Evolutionary conservation across 225 moss, liverwort and hornwort genomes (phyloP).

Genomic region (Ulota crispa): DNA sequence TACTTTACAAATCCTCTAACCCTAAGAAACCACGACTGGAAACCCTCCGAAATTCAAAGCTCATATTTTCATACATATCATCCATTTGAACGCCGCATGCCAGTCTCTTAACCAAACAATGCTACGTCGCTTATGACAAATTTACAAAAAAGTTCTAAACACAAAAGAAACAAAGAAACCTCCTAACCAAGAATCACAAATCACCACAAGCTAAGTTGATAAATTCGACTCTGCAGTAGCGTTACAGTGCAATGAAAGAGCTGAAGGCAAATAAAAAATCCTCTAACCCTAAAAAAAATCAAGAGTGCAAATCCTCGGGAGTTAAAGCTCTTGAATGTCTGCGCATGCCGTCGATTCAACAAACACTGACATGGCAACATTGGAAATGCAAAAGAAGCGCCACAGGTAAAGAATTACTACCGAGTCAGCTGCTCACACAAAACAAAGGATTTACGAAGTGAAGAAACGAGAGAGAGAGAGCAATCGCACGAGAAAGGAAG

Average conservation of each 20-base stretch:
- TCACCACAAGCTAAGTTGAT: too few relatives aligned
- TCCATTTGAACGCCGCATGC: not conserved
- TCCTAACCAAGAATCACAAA: too few relatives aligned
- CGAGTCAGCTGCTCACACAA: not conserved
- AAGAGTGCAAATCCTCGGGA: not conserved
- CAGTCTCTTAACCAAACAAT: not conserved
- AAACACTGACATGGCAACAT: too few relatives aligned
- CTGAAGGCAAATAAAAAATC: not conserved
- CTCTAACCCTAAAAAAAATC: conserved; percentile 16
- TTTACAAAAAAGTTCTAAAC: not conserved
- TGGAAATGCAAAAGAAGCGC: not conserved
- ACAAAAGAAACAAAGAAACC: too few relatives aligned
- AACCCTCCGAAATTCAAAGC: not conserved
- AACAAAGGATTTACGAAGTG: too few relatives aligned
- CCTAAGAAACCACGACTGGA: conserved; percentile 10
- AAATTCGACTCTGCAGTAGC: too few relatives aligned
- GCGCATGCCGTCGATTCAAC: too few relatives aligned
- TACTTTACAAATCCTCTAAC: not conserved
- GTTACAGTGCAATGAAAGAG: too few relatives aligned
- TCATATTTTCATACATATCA: not conserved
- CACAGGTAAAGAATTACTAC: not conserved
- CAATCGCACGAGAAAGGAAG: not conserved
- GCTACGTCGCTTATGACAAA: not conserved
- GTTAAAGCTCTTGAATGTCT: too few relatives aligned
- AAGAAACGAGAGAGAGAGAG: not conserved